Evolutionary conservation across 2,329 filamentous ascomycete species (phyloP).

Genomic region (Emmonsia crescens): DNA sequence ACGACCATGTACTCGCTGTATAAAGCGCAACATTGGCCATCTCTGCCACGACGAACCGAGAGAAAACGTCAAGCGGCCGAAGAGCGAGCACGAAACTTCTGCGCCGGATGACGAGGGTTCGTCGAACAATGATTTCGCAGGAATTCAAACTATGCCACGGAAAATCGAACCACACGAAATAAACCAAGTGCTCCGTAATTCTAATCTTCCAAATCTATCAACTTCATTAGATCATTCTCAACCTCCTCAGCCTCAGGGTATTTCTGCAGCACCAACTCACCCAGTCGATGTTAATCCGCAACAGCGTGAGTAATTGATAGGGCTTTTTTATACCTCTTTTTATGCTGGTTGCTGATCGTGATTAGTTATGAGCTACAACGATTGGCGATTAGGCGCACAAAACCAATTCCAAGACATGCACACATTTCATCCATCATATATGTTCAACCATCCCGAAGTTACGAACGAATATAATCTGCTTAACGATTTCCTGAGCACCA

Average conservation of each 20-base stretch:
- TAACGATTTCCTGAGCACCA: constrained; percentile 91
- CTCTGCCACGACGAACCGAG: constrained; percentile 96
- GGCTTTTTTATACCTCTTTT: background rate
- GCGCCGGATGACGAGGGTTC: constrained; percentile 49
- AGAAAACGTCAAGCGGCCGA: constrained; percentile 73
- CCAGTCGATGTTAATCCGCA: constrained; percentile 54
- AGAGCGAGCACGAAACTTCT: constrained; percentile 50
- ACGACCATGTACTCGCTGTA: constrained; percentile 91
- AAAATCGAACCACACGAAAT: constrained; percentile 49
- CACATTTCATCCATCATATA: constrained; percentile 84
- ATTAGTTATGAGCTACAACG: constrained; percentile 70
- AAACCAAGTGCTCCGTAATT: constrained; percentile 33
- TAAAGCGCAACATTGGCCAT: constrained; percentile 97
- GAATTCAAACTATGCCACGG: constrained; percentile 39
- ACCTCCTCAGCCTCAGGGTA: constrained; percentile 56
- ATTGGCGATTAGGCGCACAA: constrained; percentile 61
- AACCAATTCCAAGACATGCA: constrained; percentile 92
- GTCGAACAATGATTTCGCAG: constrained; percentile 34
- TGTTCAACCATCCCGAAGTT: constrained; percentile 89
- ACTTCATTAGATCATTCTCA: constrained; percentile 39
- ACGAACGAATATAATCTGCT: constrained; percentile 94
- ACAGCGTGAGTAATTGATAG: constrained; percentile 53
- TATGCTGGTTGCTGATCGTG: constrained; percentile 19
- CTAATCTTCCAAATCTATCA: constrained; percentile 41
- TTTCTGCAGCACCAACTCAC: constrained; percentile 57